Percentiles rank a stretch among this genome's conserved stretches.
phyloP scores from a whole-genome alignment of 768 basidiomycete species.

The Lactarius quietus region DNA sequence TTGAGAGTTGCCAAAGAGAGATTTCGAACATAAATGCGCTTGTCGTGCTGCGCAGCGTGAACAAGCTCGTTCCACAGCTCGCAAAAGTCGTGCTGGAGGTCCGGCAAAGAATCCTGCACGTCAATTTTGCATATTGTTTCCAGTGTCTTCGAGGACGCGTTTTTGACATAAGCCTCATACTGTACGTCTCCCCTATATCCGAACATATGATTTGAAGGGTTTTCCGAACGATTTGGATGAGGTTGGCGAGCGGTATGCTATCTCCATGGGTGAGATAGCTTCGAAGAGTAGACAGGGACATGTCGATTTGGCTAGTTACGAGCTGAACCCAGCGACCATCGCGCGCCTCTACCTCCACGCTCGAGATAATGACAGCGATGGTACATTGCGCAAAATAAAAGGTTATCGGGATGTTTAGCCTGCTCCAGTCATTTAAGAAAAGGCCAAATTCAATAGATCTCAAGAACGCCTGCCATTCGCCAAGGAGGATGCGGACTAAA shows the following conservation, averaged over 20 bases:
- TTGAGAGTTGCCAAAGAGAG: neutral
- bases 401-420: neutral
- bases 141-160: neutral
- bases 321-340: neutral
- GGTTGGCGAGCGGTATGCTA: slow-evolving; percentile 3
- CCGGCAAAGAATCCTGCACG: neutral
- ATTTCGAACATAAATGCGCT: neutral
- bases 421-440: neutral
- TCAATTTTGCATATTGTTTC: slow-evolving; percentile 6
- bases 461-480: neutral
- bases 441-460: neutral
- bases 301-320: neutral
- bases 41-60: neutral
- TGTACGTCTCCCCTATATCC: neutral
- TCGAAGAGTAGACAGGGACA: neutral
- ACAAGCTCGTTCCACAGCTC: slow-evolving; percentile 8
- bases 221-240: neutral
- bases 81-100: slow-evolving; percentile 11
- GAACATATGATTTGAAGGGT: neutral
- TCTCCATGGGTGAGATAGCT: neutral
- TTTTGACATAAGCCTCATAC: neutral
- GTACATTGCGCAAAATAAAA: neutral
- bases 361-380: neutral
- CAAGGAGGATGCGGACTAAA: neutral
- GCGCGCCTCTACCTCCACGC: neutral